Evolutionary conservation across 345 rosid species (phyloP), one percentile per base, ranked within the genome.

Genomic region (Conringia planisiliqua): DNA sequence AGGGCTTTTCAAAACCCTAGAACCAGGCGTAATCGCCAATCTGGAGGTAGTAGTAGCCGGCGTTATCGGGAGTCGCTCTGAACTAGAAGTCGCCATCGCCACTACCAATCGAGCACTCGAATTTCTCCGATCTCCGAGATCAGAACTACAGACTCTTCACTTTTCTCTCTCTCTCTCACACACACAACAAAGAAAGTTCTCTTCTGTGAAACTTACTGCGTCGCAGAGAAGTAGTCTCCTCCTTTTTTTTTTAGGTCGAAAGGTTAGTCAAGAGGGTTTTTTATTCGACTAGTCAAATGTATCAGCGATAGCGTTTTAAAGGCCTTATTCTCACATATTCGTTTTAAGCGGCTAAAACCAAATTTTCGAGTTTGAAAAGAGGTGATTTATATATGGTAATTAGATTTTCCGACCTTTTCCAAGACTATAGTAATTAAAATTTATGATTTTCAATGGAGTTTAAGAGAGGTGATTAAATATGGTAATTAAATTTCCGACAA

Each of bases 1-100:
- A 18, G 90, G 83, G 72, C 73, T 85, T 79, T 82, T 85, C 83
- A 84, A 78, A 78, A 88, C 90, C 88, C 91, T 89, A 77, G 94
- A 73, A 5, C 85, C 79, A 11, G 92, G 86, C 22, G 88, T 83
- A 39, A 83, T 57, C 17, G 83, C 70, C 77, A 80, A 75, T 16
- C 82, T 66, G 68, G 24, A 22, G 24, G 77, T 79, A 30, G 77
- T 79, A 30, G 47, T 59, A 10, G 72, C 36, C 18, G 93, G 89
- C 3, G 86, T 79, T 47, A 71, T 68, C 71, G 86, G 65, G n/a
- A 82, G 68, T 48, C 83, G 71, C 42, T 47, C 86, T 38, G 86
- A 76, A 16, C 42, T 78, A 42, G 85, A 90, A 72, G 91, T 88
- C 71, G 97, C 71, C 98, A 93, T 93, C 80, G 61, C 13, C 46